Percentiles rank a stretch among this genome's conserved stretches.
Conservation (phyloP, 805 yeast genomes). For the Yarrowia divulgata region DNA sequence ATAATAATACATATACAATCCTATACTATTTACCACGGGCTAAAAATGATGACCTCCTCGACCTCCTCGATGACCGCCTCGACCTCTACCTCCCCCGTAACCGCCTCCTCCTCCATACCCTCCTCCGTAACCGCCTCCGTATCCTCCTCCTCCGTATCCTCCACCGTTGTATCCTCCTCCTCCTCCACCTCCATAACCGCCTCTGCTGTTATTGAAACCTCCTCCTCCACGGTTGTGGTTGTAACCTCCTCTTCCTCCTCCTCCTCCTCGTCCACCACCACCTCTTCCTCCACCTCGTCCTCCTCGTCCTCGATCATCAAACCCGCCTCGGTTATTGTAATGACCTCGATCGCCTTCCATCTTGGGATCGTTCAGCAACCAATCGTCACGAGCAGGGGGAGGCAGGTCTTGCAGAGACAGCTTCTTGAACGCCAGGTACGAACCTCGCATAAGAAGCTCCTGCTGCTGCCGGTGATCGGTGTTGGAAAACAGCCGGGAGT, state of each 20-base stretch:
- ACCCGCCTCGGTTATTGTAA: constrained; percentile 26
- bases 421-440: constrained; percentile 40
- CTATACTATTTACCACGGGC: neutral
- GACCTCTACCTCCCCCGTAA: constrained; percentile 15
- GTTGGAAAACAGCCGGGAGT: constrained; percentile 46
- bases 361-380: constrained; percentile 5
- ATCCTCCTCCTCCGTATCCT: constrained; percentile 42
- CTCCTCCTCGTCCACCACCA: neutral
- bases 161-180: constrained; percentile 40
- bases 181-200: constrained; percentile 5
- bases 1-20: constrained; percentile 1
- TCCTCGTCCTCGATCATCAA: neutral
- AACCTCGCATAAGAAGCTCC: constrained; percentile 40
- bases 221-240: neutral
- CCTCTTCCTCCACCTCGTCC: constrained; percentile 3
- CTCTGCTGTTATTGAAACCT: constrained; percentile 39
- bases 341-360: constrained; percentile 22
- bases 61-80: constrained; percentile 41
- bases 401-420: constrained; percentile 33
- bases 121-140: constrained; percentile 29
- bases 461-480: constrained; percentile 31
- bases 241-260: constrained; percentile 40
- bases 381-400: constrained; percentile 1
- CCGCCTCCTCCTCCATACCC: constrained; percentile 14
- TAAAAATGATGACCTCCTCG: neutral